Base-by-base conservation (phyloP, 2,329 filamentous ascomycete species). In the Aureobasidium melanogenum region DNA sequence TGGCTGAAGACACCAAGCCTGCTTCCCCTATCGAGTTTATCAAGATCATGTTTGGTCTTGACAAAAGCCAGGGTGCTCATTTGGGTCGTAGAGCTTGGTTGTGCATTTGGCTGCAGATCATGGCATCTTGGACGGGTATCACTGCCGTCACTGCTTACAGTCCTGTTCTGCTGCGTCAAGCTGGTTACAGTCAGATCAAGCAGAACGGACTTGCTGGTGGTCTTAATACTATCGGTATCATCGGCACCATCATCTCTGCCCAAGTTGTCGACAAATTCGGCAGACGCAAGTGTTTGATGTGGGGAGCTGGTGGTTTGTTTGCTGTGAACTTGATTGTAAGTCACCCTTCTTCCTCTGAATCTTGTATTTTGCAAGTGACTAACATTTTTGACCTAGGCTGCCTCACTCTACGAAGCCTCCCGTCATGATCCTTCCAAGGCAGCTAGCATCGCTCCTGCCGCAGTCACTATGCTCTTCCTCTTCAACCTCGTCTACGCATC, bases 401-500 rank as follows among this genome's bases (percentile, higher is more conserved):
- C 73, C n/a, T 67, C 72, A 32, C 66, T 79, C 3, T 79, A 77
- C 64, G 76, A 79, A 63, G 71, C 70, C n/a, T 69, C 76, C 1
- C 66, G 71, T 26, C 67, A 69, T 32, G 65, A 75, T 36, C 70
- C 75, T 1, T 64, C 68, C 14, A 72, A 73, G 50, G 73, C 75
- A 4, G 38, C 69, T 9, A 67, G 72, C 44, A 76, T 74, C 61
- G 78, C 77, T 0, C 76, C 78, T 5, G 78, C 74, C 0, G 78
- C 78, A 1, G 74, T 79, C 2, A 69, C 76, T 0, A 79, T 81
- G 75, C 69, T 80, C 0, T 80, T 80, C 65, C 69, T 80, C 15
- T 81, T 80, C 69, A 80, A 80, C 59, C 71, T 80, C 3, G 75
- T 76, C 41, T 82, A 80, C 69, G 79, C 79, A 2, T 77, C 79